Evolutionary conservation across 768 basidiomycete genomes (phyloP), one percentile per base, ranked within the genome.

Genomic region (Pleurotus salmoneostramineus): DNA sequence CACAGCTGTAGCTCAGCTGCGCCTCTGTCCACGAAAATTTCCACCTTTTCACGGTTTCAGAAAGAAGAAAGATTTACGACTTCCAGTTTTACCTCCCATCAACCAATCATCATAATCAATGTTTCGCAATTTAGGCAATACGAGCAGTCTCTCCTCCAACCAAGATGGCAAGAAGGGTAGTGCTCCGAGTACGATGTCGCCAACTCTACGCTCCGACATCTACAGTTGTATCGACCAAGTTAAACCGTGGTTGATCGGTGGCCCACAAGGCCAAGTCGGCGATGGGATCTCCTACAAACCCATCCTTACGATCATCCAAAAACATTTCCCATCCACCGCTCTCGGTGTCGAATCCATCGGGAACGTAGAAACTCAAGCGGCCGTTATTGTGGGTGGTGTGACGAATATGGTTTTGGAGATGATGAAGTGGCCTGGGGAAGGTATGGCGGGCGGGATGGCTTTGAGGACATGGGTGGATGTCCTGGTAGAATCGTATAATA

Each of bases 351-450:
- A 82, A 59, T 69, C 72, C 52, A 66, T 82, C 8, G 80, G 79
- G 8, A 72, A 77, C 42, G 66, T 69, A 14, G 82, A 83, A 35
- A 66, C 68, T n/a, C 81, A 83, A 63, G 74, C 76, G 45, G 76
- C 79, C 8, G 65, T 77, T 50, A 67, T 82, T 58, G 75, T 83
- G 6, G 79, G 80, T 15, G 82, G 81, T 8, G 68, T 81, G 44
- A 81, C 82, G 58, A 80, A 82, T 61, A 77, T 81, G 79, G 69
- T 79, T 17, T 64, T 83, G 60, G 80, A 81, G 66, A 74, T 81
- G 69, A 82, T 80, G 65, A 77, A 74, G 66, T 81, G 80, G 80
- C 79, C 82, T 56, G 76, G 77, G 6, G 31, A 27, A 5, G 48
- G 17, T 10, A 80, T 82, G 79, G 77, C 81, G 3, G 78, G 79